Evolutionary conservation across 192 early-diverging fungal species (phyloP), one percentile per base, ranked within the genome.

Genomic region (Backusella sp.): DNA sequence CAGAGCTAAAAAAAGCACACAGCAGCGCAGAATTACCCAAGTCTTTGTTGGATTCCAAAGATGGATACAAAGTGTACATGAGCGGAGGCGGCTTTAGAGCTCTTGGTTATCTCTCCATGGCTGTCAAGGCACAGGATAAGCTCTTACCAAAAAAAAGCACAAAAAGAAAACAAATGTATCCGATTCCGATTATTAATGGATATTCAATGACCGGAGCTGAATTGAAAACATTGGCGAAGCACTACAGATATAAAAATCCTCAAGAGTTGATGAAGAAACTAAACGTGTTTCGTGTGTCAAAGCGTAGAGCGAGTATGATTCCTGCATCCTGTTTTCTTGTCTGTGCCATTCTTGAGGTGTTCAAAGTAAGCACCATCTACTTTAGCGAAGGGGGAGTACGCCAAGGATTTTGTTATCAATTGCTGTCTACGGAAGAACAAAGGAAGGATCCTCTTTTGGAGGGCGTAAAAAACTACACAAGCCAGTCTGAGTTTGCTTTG

Each of bases 381-480:
- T 89, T 89, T 41, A 86, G 86, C 34, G 86, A 89, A 70, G 86
- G 88, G 6, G 88, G 88, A 66, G 85, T 89, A 17, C 86, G 86
- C 21, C 88, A 89, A 53, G 88, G 88, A 8, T 75, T 83, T n/a
- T 89, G 88, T 72, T 89, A 85, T 62, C 70, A 78, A 3, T 79
- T 80, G 72, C 39, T 89, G 30, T 73, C 83, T 0, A 6, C 28
- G 0, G 80, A 79, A 39, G 83, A 84, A 53, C 80, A 80, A 53
- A 49, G 74, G 39, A 84, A 81, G 56, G 88, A 89, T 66, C 88
- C 88, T 11, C 77, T 84, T 11, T 62, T 80, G 4, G 83, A 84
- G 73, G 82, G 81, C 11, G 81, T 85, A 46, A 75, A 73, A 52
- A 75, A 70, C 19, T 84, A 85, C 69, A 76, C 83, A 11, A 34